Base-by-base conservation (phyloP, 2,329 filamentous ascomycete species). In the Cercospora janseana region DNA sequence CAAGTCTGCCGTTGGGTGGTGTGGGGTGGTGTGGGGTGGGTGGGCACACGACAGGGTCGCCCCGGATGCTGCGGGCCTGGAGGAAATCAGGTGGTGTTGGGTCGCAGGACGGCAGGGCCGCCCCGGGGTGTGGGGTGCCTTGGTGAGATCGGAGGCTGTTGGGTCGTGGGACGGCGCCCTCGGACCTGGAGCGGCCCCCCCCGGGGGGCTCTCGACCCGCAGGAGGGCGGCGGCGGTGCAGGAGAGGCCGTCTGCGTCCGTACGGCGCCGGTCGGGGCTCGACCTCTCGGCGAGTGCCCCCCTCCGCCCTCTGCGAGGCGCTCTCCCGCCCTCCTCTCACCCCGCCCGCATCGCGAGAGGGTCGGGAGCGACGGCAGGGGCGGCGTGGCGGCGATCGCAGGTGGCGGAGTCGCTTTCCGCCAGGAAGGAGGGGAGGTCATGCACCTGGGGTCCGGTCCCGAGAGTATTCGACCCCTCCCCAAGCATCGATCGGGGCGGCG, bases 81-180 rank as follows among this genome's bases (percentile, higher is more conserved):
- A 15, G 8, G 32, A 20, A 18, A 18, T 16, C 32, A 35, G 7
- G 12, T 15, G 32, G 15, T 18, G 29, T 32, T 32, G 29, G 29
- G 29, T 34, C 31, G 12, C n/a, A 26, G 27, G 27, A 41, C 38
- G 38, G 38, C 16, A 27, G 38, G 38, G 38, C 27, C 38, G 38
- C 38, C 38, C 38, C 38, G 21, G 20, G 38, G 31, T 34, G 31
- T 34, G 16, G 31, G 24, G 24, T 26, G 21, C 15, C 18, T 24
- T n/a, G 21, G 26, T n/a, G n/a, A 10, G 29, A 10, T n/a, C 29
- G 29, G 29, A 32, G 13, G 16, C 18, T 21, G 5, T 13, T 41
- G 8, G 18, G 37, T 13, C 26, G 13, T 15, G n/a, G n/a, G 6
- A 4, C 37, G 21, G 37, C 10, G 8, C n/a, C 21, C n/a, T 23